Base-by-base conservation (phyloP, 2,329 filamentous ascomycete species). In the Sporothrix luriei region DNA sequence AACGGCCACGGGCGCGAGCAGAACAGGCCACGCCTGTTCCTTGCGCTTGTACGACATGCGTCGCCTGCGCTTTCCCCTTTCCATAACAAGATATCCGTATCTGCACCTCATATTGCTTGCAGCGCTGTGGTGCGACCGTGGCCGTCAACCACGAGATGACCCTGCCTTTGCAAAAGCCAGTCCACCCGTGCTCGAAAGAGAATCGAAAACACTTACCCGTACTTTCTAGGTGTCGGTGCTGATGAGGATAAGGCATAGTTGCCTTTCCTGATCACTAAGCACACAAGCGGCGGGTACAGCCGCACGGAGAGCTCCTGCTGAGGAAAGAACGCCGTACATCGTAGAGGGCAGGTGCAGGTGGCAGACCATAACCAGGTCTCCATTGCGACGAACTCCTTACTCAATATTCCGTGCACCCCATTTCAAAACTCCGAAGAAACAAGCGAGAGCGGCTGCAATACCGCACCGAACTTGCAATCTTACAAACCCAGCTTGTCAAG, bases 71-170 rank as follows among this genome's bases (percentile, higher is more conserved):
- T 33, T 33, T 46, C 46, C 48, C 19, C 16, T 49, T 10, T n/a
- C 46, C 10, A 5, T n/a, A 21, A n/a, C 5, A 1, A 6, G 19
- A n/a, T 2, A 19, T n/a, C 55, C 33, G 55, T 59, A 59, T 24
- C 55, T 59, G 33, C 55, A 61, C 33, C 38, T 61, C 55, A 43
- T 14, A 61, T 61, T 61, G n/a, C 38, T 4, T 61, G 55, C 33
- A 61, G 55, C n/a, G 19, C 13, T 6, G 24, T 33, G 19, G 55
- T 61, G n/a, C 21, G 3, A 61, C 55, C 24, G 33, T 61, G n/a
- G 55, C n/a, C 43, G 16, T 9, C 19, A 2, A 40, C 16, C 26
- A 43, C 29, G 4, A 40, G n/a, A 43, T 43, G 38, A n/a, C 55
- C 33, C 19, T 61, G 55, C 55, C 14, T 43, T 16, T 7, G 10